Evolutionary conservation across 108 stramenopile genomes (phyloP).

Genomic region (Cyclotella baltica): DNA sequence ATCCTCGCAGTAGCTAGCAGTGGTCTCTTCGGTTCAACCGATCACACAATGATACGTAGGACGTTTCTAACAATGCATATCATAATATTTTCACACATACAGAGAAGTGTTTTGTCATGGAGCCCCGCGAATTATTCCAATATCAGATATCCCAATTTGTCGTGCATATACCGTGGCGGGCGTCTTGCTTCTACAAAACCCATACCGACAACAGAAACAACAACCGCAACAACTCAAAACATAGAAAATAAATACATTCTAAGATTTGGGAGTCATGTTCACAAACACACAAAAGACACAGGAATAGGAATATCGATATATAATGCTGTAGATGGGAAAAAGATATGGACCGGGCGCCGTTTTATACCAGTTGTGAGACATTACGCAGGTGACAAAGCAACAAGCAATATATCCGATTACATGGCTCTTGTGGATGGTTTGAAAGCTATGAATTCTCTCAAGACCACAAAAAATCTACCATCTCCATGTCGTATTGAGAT

Average conservation of each 20-base stretch:
- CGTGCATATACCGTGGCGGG: background rate
- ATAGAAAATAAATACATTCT: constrained; percentile 26
- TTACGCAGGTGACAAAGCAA: background rate
- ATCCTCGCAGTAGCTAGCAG: too few species aligned
- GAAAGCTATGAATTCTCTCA: constrained; percentile 5
- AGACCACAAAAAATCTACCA: background rate
- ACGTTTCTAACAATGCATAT: background rate
- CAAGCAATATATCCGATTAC: constrained; percentile 31
- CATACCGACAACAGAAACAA: background rate
- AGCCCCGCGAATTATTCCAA: background rate
- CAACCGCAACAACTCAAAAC: background rate
- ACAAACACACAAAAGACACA: constrained; percentile 26
- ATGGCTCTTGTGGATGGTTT: constrained; percentile 30
- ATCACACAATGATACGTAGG: background rate
- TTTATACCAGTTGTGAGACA: constrained; percentile 9
- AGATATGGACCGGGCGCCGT: constrained; percentile 27
- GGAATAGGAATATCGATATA: constrained; percentile 39
- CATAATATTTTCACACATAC: background rate
- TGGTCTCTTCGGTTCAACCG: too few species aligned
- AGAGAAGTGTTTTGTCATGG: background rate
- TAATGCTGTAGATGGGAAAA: constrained; percentile 16
- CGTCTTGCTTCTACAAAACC: background rate
- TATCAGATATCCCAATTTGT: background rate
- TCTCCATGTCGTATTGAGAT: constrained; percentile 20
- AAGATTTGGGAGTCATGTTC: constrained; percentile 27